Percentiles rank a stretch among this genome's conserved stretches.
These are phyloP conservation scores for Aleurites moluccanus DNA, from an alignment of 441 rosid genomes.

Conservation along the genomic window DNA sequence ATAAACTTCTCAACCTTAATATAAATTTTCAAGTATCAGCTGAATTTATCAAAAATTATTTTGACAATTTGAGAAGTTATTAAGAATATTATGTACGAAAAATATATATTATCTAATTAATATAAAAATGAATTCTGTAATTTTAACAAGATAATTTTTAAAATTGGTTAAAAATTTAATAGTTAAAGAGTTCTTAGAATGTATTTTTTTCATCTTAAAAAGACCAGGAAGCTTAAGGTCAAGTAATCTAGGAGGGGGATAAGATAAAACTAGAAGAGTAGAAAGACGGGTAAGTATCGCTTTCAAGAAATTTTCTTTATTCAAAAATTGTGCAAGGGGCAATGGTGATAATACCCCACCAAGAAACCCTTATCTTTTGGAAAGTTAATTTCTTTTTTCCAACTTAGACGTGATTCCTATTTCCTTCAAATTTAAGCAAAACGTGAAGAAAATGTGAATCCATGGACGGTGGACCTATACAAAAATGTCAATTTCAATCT, in stretches of 20 bases:
- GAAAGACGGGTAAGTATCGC: conserved; percentile 22
- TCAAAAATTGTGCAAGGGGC: background rate
- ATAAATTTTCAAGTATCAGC: no score
- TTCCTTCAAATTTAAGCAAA: conserved; percentile 29
- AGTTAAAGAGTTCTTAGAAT: no score
- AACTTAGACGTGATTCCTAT: conserved; percentile 13
- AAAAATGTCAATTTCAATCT: background rate
- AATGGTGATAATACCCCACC: conserved; percentile 14
- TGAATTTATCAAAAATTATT: no score
- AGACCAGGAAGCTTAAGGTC: conserved; percentile 3
- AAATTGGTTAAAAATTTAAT: no score
- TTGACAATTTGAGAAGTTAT: no score
- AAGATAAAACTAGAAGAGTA: background rate
- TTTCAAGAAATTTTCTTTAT: conserved; percentile 21
- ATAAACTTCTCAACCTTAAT: no score
- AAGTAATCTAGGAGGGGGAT: conserved; percentile 2
- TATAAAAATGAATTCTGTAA: no score
- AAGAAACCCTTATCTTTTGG: background rate
- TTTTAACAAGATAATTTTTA: no score
- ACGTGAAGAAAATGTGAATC: conserved; percentile 15
- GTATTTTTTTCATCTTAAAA: no score
- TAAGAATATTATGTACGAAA: no score
- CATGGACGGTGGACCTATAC: background rate
- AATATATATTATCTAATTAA: no score
- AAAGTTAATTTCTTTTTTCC: background rate